phyloP scores from a whole-genome alignment of 2,329 filamentous ascomycete species.

The Helotiales sp. region DNA sequence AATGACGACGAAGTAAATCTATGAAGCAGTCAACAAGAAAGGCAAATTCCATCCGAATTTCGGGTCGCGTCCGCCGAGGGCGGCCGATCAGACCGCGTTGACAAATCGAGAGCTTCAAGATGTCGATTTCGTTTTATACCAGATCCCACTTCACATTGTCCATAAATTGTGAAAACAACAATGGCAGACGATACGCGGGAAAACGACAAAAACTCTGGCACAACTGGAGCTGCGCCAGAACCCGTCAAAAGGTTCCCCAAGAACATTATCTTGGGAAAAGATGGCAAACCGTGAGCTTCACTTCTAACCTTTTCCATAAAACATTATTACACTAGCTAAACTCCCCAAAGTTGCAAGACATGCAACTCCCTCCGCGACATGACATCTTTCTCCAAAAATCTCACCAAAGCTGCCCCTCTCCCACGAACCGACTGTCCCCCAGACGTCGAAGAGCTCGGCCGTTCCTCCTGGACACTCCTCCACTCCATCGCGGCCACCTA shows the following conservation, averaged over 20 bases:
- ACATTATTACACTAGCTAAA: constrained; percentile 22
- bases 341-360: constrained; percentile 65
- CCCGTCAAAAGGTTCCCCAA: constrained; percentile 62
- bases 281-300: constrained; percentile 78
- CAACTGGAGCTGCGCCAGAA: constrained; percentile 23
- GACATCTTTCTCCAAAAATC: constrained; percentile 61
- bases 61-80: constrained; percentile 4
- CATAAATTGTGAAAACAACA: not conserved
- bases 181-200: constrained; percentile 43
- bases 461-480: constrained; percentile 89
- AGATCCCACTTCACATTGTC: not conserved
- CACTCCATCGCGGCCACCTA: constrained; percentile 91
- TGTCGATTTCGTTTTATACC: not conserved
- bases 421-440: constrained; percentile 77
- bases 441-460: constrained; percentile 85
- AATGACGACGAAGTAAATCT: not conserved
- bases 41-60: not conserved
- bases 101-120: constrained; percentile 17
- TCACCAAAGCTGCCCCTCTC: constrained; percentile 36
- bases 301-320: not conserved
- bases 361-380: constrained; percentile 68
- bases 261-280: constrained; percentile 75
- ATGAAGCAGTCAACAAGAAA: not conserved
- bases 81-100: constrained; percentile 11
- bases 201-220: constrained; percentile 24